Conservation (phyloP, 2,329 filamentous ascomycete genomes). For the Aspergillus fumigatus region DNA sequence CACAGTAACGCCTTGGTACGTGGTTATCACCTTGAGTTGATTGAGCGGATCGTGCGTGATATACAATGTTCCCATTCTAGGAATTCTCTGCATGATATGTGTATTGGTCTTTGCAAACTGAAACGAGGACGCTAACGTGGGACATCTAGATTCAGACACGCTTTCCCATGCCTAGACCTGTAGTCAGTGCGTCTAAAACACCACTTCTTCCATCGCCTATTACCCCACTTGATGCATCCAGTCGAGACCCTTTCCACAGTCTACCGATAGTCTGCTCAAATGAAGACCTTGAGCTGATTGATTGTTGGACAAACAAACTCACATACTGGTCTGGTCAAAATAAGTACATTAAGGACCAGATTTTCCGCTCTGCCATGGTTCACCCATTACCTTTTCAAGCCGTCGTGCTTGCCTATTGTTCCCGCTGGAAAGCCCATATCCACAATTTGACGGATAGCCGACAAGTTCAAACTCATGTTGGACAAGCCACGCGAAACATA, state of each 20-base stretch:
- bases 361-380: constrained; percentile 31
- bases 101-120: neutral
- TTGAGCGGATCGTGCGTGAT: neutral
- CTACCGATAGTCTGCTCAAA: constrained; percentile 22
- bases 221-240: constrained; percentile 24
- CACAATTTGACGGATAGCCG: constrained; percentile 18
- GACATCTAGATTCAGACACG: constrained; percentile 12
- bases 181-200: constrained; percentile 7
- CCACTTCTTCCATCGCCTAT: constrained; percentile 18
- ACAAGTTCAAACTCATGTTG: constrained; percentile 27
- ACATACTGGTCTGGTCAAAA: constrained; percentile 42
- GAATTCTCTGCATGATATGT: neutral
- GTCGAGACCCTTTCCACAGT: constrained; percentile 30
- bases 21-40: neutral
- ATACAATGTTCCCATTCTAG: neutral
- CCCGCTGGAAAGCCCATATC: constrained; percentile 33
- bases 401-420: constrained; percentile 33
- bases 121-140: neutral
- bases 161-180: constrained; percentile 10
- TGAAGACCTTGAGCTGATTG: constrained; percentile 30
- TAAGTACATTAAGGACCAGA: constrained; percentile 30
- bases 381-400: constrained; percentile 35
- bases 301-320: constrained; percentile 34
- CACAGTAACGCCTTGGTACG: constrained; percentile 19
- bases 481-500: constrained; percentile 23